phyloP scores from a whole-genome alignment of 768 basidiomycete species.

The Calvatia gigantea region DNA sequence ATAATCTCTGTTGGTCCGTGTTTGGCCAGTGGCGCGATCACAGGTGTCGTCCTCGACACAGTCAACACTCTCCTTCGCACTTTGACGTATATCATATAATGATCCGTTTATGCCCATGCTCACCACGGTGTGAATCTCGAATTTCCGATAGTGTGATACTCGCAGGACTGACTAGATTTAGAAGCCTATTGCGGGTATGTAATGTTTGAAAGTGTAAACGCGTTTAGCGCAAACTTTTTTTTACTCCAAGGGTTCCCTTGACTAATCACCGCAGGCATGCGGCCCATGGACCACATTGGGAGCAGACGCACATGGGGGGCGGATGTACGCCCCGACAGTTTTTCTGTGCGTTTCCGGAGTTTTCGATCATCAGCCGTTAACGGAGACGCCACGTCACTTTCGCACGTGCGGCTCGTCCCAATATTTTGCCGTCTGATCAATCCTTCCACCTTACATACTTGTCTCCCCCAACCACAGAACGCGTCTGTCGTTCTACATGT shows the following conservation, averaged over 20 bases:
- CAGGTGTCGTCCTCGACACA: neutral
- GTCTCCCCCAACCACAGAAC: conserved; percentile 9
- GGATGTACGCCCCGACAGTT: neutral
- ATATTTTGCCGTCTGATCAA: conserved; percentile 13
- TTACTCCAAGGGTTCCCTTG: no score
- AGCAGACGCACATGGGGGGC: neutral
- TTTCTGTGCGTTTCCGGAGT: neutral
- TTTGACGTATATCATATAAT: neutral
- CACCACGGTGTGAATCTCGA: neutral
- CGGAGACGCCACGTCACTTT: conserved; percentile 38
- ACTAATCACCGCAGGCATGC: no score
- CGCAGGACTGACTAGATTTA: neutral
- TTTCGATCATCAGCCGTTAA: conserved; percentile 11
- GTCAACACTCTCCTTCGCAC: neutral
- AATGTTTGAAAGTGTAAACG: conserved; percentile 30
- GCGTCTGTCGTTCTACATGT: conserved; percentile 16
- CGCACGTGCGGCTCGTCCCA: conserved; percentile 28
- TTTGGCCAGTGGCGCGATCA: conserved; percentile 35
- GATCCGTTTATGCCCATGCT: neutral
- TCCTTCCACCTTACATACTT: conserved; percentile 8
- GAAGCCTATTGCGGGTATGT: conserved; percentile 19
- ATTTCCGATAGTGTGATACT: neutral
- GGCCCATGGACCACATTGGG: no score
- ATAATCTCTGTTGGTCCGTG: conserved; percentile 34
- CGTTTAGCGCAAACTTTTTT: no score